phyloP scores from a whole-genome alignment of 768 basidiomycete species.

The Leucosporidium scottii region DNA sequence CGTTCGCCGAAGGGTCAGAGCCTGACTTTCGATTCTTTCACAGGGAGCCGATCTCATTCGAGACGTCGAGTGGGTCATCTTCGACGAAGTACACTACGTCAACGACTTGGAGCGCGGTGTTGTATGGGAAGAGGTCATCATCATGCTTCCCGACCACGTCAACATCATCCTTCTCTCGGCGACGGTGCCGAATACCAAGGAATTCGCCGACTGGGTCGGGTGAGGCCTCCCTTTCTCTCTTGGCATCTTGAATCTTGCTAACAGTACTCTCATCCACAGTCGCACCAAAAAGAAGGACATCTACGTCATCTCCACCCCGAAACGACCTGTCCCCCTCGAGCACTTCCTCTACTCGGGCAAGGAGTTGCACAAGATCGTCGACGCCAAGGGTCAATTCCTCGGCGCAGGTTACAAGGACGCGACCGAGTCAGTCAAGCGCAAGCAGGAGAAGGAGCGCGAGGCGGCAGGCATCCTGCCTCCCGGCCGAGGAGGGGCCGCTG shows the following conservation, averaged over 20 bases:
- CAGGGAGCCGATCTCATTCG: slow-evolving; percentile 97
- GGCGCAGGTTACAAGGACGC: slow-evolving; percentile 79
- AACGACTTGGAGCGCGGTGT: slow-evolving; percentile 99
- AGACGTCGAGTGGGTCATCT: slow-evolving; percentile 98
- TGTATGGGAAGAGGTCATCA: slow-evolving; percentile 99
- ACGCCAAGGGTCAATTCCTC: slow-evolving; percentile 67
- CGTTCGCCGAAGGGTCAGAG: fast-evolving
- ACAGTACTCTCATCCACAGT: slow-evolving; percentile 45
- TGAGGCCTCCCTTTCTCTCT: slow-evolving; percentile 45
- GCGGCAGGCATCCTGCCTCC: slow-evolving; percentile 84
- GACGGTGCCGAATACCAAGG: slow-evolving; percentile 94
- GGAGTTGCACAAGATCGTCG: slow-evolving; percentile 86
- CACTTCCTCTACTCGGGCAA: slow-evolving; percentile 94
- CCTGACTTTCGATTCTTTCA: slow-evolving; percentile 43
- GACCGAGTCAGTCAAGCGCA: slow-evolving; percentile 74
- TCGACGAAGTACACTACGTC: slow-evolving; percentile 99
- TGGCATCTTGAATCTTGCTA: neutral
- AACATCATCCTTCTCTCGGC: slow-evolving; percentile 95
- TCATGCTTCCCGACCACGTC: slow-evolving; percentile 98
- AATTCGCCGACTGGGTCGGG: slow-evolving; percentile 99
- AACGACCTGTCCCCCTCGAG: slow-evolving; percentile 92
- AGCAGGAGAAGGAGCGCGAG: slow-evolving; percentile 97
- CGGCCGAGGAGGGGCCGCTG: slow-evolving; percentile 38
- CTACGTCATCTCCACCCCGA: slow-evolving; percentile 93
- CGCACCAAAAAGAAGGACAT: slow-evolving; percentile 99